These are phyloP conservation scores for Aureobasidium sp. DNA, from an alignment of 2,329 filamentous ascomycete species.

Conservation along the genomic window DNA sequence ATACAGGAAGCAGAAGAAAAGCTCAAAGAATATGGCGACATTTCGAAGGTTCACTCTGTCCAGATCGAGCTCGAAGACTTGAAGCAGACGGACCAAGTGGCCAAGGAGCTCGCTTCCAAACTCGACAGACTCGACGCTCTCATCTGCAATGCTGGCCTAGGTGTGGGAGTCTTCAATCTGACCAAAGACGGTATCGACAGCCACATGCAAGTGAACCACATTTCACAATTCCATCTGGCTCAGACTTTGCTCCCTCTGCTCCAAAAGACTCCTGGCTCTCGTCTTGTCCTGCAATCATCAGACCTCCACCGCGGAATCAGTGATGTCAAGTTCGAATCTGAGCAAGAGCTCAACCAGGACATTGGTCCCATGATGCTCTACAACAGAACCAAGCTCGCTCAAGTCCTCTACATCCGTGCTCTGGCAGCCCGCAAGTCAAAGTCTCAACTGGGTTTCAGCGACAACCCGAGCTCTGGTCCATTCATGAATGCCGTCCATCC, in stretches of 20 bases:
- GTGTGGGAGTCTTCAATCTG: conserved; percentile 43
- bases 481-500: conserved; percentile 47
- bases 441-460: conserved; percentile 31
- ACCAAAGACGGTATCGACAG: conserved; percentile 46
- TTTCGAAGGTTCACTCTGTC: conserved; percentile 38
- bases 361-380: conserved; percentile 45
- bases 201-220: conserved; percentile 46
- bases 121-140: conserved; percentile 41
- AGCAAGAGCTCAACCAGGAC: conserved; percentile 44
- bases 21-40: conserved; percentile 40
- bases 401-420: conserved; percentile 41
- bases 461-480: conserved; percentile 24
- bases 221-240: conserved; percentile 45
- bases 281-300: conserved; percentile 45
- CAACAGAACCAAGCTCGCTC: conserved; percentile 44
- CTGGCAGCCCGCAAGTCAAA: conserved; percentile 35
- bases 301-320: conserved; percentile 41
- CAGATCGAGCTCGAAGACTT: conserved; percentile 43
- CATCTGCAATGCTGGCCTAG: conserved; percentile 44
- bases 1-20: conserved; percentile 38
- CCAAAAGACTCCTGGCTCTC: conserved; percentile 38
- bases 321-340: conserved; percentile 35
- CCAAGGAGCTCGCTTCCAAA: conserved; percentile 36
- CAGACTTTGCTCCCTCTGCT: conserved; percentile 41
- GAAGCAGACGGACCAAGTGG: conserved; percentile 40